These are phyloP conservation scores for Neurospora sp. DNA, from an alignment of 2,329 filamentous ascomycete genomes.

Conservation along the genomic window DNA sequence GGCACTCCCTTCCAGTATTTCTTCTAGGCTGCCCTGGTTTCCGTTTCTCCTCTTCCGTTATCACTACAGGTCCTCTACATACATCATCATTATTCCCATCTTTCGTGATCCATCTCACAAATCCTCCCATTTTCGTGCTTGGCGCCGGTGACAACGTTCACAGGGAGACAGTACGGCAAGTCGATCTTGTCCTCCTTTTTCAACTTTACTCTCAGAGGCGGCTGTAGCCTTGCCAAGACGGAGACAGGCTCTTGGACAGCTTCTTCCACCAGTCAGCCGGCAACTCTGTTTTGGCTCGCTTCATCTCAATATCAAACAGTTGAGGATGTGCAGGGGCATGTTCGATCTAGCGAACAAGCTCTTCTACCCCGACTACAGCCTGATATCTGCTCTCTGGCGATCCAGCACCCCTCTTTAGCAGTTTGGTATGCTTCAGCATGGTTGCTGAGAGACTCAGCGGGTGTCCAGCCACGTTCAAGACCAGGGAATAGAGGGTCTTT, in stretches of 20 bases:
- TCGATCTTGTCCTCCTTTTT: conserved; percentile 33
- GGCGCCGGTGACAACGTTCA: conserved; percentile 14
- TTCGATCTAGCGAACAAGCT: too few relatives aligned
- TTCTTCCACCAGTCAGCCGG: conserved; percentile 15
- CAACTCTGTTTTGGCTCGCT: conserved; percentile 11
- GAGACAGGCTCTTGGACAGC: background rate
- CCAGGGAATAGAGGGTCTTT: conserved; percentile 14
- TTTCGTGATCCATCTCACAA: too few relatives aligned
- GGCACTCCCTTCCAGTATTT: background rate
- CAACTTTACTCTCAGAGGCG: too few relatives aligned
- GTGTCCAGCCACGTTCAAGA: conserved; percentile 12
- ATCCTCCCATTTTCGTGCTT: conserved; percentile 4
- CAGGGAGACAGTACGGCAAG: conserved; percentile 15
- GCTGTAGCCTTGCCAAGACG: too few relatives aligned
- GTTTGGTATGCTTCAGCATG: conserved; percentile 13
- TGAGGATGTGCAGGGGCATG: too few relatives aligned
- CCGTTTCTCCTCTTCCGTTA: background rate
- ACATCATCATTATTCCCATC: too few relatives aligned
- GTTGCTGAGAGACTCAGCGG: conserved; percentile 16
- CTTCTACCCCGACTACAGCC: background rate
- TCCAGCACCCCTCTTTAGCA: conserved; percentile 9
- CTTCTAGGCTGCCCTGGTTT: background rate
- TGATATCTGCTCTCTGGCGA: conserved; percentile 12
- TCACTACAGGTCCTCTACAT: background rate
- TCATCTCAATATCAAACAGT: conserved; percentile 13